Evolutionary conservation across 1,284 basidiomycete genomes (phyloP).

Genomic region (Naganishia sp.): DNA sequence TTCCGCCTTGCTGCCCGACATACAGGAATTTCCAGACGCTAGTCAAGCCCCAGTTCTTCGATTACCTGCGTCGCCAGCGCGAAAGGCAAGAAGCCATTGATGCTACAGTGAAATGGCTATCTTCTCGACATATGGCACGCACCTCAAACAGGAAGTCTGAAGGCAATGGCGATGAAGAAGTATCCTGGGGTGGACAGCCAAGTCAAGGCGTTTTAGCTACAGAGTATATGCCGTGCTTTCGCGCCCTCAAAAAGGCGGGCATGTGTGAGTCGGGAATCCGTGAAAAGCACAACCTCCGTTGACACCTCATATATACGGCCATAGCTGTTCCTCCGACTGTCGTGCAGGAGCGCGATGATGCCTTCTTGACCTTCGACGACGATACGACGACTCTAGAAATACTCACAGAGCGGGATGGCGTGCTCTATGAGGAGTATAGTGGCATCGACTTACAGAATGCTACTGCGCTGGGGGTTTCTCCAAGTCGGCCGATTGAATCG

Average conservation of each 20-base stretch:
- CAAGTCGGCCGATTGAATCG: not conserved
- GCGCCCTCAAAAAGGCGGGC: slow-evolving; percentile 40
- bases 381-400: slow-evolving; percentile 26
- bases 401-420: slow-evolving; percentile 43
- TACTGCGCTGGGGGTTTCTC: not conserved
- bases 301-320: not conserved
- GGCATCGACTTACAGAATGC: slow-evolving; percentile 34
- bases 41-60: slow-evolving; percentile 58
- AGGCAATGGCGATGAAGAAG: slow-evolving; percentile 5
- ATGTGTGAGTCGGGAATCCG: not conserved
- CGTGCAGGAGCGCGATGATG: slow-evolving; percentile 4
- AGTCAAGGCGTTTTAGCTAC: slow-evolving; percentile 41
- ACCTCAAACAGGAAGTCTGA: not conserved
- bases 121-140: not conserved
- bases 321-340: not conserved
- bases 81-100: slow-evolving; percentile 17
- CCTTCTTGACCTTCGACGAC: not conserved
- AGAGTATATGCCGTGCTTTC: slow-evolving; percentile 51
- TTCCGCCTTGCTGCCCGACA: not conserved
- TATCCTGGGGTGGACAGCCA: slow-evolving; percentile 43
- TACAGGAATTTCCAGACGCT: slow-evolving; percentile 66
- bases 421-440: slow-evolving; percentile 38
- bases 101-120: slow-evolving; percentile 16
- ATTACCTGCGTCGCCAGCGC: slow-evolving; percentile 38
- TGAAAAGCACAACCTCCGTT: not conserved